phyloP scores from a whole-genome alignment of 1,284 basidiomycete species.

The Heterobasidion irregulare region DNA sequence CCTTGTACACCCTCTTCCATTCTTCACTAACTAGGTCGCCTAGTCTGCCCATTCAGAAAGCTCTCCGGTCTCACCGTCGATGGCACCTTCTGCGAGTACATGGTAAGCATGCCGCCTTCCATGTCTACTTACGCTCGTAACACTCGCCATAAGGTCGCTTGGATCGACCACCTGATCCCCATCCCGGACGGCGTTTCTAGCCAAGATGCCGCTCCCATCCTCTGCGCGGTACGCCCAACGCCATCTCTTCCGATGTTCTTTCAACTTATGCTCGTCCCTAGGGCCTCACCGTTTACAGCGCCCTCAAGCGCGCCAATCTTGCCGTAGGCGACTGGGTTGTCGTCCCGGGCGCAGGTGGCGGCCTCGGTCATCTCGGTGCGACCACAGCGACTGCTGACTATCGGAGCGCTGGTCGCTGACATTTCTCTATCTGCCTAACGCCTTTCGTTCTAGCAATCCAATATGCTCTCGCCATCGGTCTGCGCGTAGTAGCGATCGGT shows the following conservation, averaged over 20 bases:
- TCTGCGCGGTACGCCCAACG: constrained; percentile 45
- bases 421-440: neutral
- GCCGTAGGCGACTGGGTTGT: constrained; percentile 59
- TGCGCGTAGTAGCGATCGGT: constrained; percentile 68
- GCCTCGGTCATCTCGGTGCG: constrained; percentile 49
- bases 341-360: constrained; percentile 61
- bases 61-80: constrained; percentile 54
- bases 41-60: constrained; percentile 35
- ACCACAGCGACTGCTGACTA: neutral
- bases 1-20: constrained; percentile 7
- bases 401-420: too few relatives aligned
- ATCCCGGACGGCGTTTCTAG: constrained; percentile 53
- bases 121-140: neutral
- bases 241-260: too few relatives aligned
- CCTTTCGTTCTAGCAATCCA: constrained; percentile 41
- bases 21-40: neutral
- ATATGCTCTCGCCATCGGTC: constrained; percentile 57
- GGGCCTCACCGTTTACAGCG: constrained; percentile 67
- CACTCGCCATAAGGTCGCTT: constrained; percentile 33
- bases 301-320: constrained; percentile 48
- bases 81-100: constrained; percentile 46
- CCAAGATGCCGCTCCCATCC: constrained; percentile 53
- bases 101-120: constrained; percentile 19
- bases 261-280: constrained; percentile 10
- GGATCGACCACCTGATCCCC: constrained; percentile 54